Evolutionary conservation across 306 rosid species (phyloP), one percentile per base, ranked within the genome.

Genomic region (Albizia julibrissin): DNA sequence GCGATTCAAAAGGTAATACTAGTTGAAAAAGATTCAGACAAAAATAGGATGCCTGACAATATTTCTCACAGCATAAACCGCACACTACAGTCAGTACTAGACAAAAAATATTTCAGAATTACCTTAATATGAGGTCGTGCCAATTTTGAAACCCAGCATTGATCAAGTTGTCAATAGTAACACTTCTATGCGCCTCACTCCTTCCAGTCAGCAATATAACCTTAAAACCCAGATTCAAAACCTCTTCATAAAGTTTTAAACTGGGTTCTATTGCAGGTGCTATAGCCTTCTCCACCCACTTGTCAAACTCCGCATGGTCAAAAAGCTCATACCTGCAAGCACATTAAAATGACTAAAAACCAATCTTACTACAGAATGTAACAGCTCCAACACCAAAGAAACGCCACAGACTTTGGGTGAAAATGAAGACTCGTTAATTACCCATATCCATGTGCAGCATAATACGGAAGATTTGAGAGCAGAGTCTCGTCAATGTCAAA

Each of bases 401-500:
- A 24, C 64, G 79, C 44, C 59, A 75, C 39, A 58, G 33, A 64
- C 6, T 21, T 3, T 12, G 26, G 14, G 18, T 27, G 33, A 27
- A 9, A 21, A 76, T 39, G 39, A 67, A 79, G 52, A 11, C 16
- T 6, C 3, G 34, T 72, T 76, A 42, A 82, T 59, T 89, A 94
- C 98, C 99, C 99, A 58, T 84, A 93, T 76, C 91, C 92, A 78
- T 88, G 97, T 10, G 82, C 90, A 1, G 90, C 82, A 76, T 95
- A 95, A 83, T 95, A 95, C 3, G 98, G 99, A 40, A 95, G 87
- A 89, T 95, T 92, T 6, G 99, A 95, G 77, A 93, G 93, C 19
- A 93, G 72, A 4, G 99, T 95, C 81, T 93, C 99, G 37, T 95
- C 99, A 47, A 95, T 80, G 77, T 95, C 99, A 27, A 95, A 95